phyloP scores from a whole-genome alignment of 2,329 filamentous ascomycete species.

The Hymenoscyphus fructigenus region DNA sequence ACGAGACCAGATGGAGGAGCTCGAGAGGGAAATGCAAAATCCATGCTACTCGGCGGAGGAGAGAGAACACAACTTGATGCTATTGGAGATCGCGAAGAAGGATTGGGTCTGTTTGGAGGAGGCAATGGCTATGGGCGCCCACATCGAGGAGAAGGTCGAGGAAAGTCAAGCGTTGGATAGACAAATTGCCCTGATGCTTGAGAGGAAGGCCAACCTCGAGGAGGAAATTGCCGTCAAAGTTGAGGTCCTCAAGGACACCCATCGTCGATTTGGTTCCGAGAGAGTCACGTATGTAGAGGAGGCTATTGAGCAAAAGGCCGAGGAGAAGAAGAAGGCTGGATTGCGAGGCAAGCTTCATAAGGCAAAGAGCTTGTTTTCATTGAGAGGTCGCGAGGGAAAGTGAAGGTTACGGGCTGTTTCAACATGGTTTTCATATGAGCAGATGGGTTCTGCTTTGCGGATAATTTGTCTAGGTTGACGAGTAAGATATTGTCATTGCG shows the following conservation, averaged over 20 bases:
- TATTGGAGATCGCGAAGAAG: not conserved
- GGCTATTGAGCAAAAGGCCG: not conserved
- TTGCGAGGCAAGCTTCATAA: not conserved
- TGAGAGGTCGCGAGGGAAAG: not conserved
- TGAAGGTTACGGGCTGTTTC: not conserved
- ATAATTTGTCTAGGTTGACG: not conserved
- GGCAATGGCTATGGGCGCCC: not conserved
- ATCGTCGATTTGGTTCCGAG: not conserved
- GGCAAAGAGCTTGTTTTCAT: slow-evolving; percentile 1
- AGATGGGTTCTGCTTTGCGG: not conserved
- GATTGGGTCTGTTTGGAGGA: not conserved
- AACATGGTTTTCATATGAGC: not conserved
- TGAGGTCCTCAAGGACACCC: not conserved
- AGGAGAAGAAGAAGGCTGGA: slow-evolving; percentile 1
- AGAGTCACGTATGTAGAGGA: not conserved
- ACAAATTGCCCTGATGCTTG: not conserved
- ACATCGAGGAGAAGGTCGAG: not conserved
- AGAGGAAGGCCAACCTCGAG: not conserved
- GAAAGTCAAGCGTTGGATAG: not conserved
- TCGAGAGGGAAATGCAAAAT: not conserved
- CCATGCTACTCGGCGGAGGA: not conserved
- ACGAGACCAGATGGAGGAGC: not conserved
- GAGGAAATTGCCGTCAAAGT: not conserved
- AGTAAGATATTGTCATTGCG: not conserved
- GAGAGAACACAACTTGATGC: slow-evolving; percentile 1